A percentile compares a stretch with the other conserved stretches of the same genome.
phyloP scores from a whole-genome alignment of 495 filamentous ascomycete genomes.

The Parachaetomium inaequale region DNA sequence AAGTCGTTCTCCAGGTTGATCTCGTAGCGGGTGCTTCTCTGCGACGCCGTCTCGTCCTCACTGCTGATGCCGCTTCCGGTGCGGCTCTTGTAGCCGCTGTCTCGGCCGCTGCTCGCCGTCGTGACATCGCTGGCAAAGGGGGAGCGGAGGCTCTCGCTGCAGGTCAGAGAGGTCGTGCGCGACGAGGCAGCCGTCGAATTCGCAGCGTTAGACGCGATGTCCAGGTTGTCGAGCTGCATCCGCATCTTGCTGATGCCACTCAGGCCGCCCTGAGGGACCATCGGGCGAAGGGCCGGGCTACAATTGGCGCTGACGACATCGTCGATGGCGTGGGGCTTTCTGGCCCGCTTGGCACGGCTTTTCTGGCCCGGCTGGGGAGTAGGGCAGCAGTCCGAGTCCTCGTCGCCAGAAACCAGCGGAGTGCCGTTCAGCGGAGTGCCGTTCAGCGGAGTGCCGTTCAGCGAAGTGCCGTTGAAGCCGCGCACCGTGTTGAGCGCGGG shows the following conservation, averaged over 20 bases:
- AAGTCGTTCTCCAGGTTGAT: conserved; percentile 86
- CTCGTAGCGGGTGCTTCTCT: conserved; percentile 67
- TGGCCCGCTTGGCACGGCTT: conserved; percentile 27
- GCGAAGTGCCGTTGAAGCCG: conserved; percentile 70
- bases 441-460: too few relatives aligned
- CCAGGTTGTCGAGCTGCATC: conserved; percentile 64
- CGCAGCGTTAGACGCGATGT: conserved; percentile 43
- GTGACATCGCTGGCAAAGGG: conserved; percentile 25
- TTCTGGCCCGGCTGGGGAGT: conserved; percentile 37
- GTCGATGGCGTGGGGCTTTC: conserved; percentile 36
- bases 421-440: too few relatives aligned
- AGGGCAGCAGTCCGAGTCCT: conserved; percentile 68
- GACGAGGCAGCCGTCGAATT: conserved; percentile 35
- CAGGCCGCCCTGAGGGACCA: conserved; percentile 47
- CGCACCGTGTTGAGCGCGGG: conserved; percentile 69
- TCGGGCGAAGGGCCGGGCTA: conserved; percentile 59
- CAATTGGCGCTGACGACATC: conserved; percentile 57
- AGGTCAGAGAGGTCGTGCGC: conserved; percentile 41
- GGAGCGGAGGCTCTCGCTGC: conserved; percentile 39
- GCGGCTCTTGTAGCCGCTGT: conserved; percentile 25
- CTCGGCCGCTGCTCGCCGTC: conserved; percentile 22
- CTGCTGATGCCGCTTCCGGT: conserved; percentile 33
- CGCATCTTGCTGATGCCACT: conserved; percentile 76
- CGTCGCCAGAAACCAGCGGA: conserved; percentile 78
- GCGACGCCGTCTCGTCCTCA: conserved; percentile 42